Evolutionary conservation across 441 rosid species (phyloP).

Genomic region (Syzygium malaccense): DNA sequence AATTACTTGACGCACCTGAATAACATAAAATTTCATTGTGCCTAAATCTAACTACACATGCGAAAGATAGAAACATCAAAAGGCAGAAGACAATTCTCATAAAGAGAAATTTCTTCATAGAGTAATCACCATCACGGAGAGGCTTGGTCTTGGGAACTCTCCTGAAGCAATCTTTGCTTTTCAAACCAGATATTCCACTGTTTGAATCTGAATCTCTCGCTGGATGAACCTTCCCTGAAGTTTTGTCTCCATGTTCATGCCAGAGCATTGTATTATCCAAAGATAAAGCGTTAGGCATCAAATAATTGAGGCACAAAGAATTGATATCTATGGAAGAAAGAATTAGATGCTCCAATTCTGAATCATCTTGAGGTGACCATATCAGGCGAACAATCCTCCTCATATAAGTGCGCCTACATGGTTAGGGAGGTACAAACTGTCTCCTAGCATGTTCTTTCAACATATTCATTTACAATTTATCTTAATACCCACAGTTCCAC

Average conservation of each 20-base stretch:
- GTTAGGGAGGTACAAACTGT: neutral
- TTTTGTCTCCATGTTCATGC: neutral
- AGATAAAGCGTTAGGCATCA: neutral
- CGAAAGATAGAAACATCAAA: neutral
- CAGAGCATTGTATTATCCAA: neutral
- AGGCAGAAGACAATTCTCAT: neutral
- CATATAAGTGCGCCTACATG: neutral
- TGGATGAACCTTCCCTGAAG: neutral
- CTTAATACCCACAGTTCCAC: neutral
- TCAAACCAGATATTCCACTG: slow-evolving; percentile 12
- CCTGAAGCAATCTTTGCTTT: slow-evolving; percentile 12
- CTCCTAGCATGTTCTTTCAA: neutral
- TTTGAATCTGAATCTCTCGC: slow-evolving; percentile 11
- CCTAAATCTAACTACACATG: no score
- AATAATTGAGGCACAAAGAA: neutral
- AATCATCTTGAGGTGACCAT: neutral
- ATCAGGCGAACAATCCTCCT: neutral
- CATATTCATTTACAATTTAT: neutral
- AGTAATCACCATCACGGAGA: neutral
- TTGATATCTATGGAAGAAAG: neutral
- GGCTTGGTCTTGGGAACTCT: neutral
- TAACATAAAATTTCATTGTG: no score
- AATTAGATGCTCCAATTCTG: neutral
- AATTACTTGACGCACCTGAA: no score
- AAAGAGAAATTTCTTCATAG: neutral